A percentile compares a stretch with the other conserved stretches of the same genome.
phyloP scores from a whole-genome alignment of 768 basidiomycete genomes.

The Pleurotus ostreatus region DNA sequence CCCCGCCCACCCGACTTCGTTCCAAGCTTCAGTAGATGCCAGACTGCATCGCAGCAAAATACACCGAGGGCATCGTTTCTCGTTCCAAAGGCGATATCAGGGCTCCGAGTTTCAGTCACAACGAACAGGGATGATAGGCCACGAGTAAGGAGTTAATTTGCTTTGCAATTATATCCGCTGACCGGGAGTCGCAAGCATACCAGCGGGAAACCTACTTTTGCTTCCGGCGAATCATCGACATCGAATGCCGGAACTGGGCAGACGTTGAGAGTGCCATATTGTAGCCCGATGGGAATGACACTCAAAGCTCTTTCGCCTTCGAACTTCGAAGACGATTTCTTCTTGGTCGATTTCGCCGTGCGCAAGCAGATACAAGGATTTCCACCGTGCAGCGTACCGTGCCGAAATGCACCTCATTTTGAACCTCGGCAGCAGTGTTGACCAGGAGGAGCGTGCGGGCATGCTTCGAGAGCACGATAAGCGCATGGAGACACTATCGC shows the following conservation, averaged over 20 bases:
- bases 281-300: neutral
- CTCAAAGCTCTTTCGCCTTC: neutral
- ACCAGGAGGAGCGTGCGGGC: neutral
- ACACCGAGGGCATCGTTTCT: neutral
- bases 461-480: neutral
- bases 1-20: constrained; percentile 5
- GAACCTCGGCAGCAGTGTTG: neutral
- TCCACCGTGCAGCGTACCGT: neutral
- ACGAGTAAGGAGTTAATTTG: neutral
- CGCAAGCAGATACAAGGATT: constrained; percentile 3
- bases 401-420: neutral
- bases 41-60: neutral
- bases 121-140: neutral
- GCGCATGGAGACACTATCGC: neutral
- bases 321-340: neutral
- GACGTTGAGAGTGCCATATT: neutral
- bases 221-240: neutral
- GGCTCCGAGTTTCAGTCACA: neutral
- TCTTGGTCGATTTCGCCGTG: neutral
- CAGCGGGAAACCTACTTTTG: no score
- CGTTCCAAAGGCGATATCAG: neutral
- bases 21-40: neutral
- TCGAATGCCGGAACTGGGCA: neutral
- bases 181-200: no score
- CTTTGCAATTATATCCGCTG: no score